These are phyloP conservation scores for Cystobasidium tubakii DNA, from an alignment of 768 basidiomycete genomes.

Conservation along the genomic window DNA sequence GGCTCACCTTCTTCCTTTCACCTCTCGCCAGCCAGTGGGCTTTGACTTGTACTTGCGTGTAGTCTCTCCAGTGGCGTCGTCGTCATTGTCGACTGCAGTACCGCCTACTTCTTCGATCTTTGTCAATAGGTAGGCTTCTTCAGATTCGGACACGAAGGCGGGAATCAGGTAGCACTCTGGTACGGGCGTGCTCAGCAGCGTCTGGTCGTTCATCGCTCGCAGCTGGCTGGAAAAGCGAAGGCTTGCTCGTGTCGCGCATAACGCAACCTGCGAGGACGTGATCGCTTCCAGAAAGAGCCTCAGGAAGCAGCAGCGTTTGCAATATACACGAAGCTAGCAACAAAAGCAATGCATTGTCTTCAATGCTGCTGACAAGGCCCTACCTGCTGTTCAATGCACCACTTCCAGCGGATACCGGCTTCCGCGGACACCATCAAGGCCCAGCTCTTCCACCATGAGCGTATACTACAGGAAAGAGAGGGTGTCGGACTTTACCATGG, in stretches of 20 bases:
- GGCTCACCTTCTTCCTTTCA: conserved; percentile 44
- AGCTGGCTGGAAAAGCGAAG: not conserved
- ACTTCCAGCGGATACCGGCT: conserved; percentile 30
- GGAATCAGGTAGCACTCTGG: conserved; percentile 33
- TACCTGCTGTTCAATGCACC: conserved; percentile 25
- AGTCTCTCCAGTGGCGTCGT: not conserved
- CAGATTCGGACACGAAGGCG: conserved; percentile 37
- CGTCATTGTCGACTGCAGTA: not conserved
- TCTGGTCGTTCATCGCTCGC: conserved; percentile 22
- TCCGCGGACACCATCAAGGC: conserved; percentile 50
- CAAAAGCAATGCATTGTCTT: not conserved
- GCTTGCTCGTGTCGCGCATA: not conserved
- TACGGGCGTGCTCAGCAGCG: conserved; percentile 32
- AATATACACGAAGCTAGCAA: not conserved
- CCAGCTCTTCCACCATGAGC: conserved; percentile 74
- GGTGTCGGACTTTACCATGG: conserved; percentile 85
- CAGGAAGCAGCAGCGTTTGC: not conserved
- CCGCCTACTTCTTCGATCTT: conserved; percentile 38
- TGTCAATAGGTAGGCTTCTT: conserved; percentile 40
- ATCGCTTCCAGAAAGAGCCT: not conserved
- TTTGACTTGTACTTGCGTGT: conserved; percentile 35
- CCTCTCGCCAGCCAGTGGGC: conserved; percentile 46
- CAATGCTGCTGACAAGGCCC: not conserved
- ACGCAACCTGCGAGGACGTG: not conserved
- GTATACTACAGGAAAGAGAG: conserved; percentile 65